Evolutionary conservation across 2,329 filamentous ascomycete species (phyloP).

Genomic region (Pseudogymnoascus sp.): DNA sequence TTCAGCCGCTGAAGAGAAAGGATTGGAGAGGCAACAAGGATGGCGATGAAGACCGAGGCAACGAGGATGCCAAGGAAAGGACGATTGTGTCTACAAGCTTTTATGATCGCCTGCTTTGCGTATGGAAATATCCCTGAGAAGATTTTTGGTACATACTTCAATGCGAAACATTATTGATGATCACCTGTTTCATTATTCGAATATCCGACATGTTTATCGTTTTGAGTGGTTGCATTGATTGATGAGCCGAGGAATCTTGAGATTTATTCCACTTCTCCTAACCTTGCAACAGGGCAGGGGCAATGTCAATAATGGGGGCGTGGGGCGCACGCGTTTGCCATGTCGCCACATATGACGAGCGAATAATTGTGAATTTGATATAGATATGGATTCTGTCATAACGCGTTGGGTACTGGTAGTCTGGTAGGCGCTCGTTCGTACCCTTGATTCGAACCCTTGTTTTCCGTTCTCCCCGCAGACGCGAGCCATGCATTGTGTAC

Average conservation of each 20-base stretch:
- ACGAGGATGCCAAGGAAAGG: neutral
- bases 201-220: neutral
- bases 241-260: too few relatives aligned
- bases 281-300: neutral
- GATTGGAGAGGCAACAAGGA: constrained; percentile 13
- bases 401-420: neutral
- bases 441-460: neutral
- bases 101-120: constrained; percentile 63
- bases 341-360: neutral
- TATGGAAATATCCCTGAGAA: constrained; percentile 45
- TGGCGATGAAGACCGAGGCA: constrained; percentile 4
- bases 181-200: neutral
- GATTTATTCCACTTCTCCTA: neutral
- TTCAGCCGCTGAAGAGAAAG: constrained; percentile 37
- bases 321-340: neutral
- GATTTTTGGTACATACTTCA: neutral
- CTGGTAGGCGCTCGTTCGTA: neutral
- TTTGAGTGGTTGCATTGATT: neutral
- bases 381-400: neutral
- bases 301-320: neutral
- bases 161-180: neutral
- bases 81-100: constrained; percentile 62
- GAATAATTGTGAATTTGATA: neutral
- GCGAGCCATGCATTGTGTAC: neutral
- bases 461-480: constrained; percentile 4